Evolutionary conservation across 2,329 filamentous ascomycete genomes (phyloP).

Genomic region (Xylaria sp.): DNA sequence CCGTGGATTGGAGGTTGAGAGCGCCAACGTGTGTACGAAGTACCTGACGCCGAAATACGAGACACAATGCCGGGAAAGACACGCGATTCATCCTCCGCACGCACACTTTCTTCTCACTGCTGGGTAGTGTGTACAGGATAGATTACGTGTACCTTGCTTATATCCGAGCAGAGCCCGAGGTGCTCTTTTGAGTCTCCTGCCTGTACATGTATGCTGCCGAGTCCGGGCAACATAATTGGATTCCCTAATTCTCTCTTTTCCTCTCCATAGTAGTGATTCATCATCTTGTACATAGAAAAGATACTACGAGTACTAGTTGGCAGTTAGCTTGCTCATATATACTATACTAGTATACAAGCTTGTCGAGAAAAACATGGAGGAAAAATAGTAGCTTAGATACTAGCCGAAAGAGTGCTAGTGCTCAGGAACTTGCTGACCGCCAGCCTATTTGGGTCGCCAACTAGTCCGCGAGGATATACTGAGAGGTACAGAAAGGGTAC

Average conservation of each 20-base stretch:
- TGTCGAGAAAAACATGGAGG: too few relatives aligned
- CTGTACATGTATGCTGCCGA: not conserved
- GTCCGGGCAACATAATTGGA: not conserved
- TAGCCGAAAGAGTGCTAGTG: not conserved
- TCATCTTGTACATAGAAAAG: not conserved
- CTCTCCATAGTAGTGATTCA: not conserved
- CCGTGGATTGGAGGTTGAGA: not conserved
- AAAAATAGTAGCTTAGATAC: not conserved
- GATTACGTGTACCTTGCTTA: constrained; percentile 7
- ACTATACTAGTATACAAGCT: too few relatives aligned
- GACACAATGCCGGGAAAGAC: not conserved
- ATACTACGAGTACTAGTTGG: too few relatives aligned
- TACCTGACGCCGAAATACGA: constrained; percentile 13
- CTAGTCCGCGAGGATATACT: not conserved
- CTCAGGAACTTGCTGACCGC: not conserved
- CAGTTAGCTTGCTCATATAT: too few relatives aligned
- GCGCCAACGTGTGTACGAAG: constrained; percentile 2
- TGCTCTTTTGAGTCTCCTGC: too few relatives aligned
- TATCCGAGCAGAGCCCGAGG: too few relatives aligned
- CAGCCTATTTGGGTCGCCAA: not conserved
- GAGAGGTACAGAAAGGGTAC: constrained; percentile 4
- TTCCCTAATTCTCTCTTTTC: not conserved
- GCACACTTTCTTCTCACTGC: not conserved
- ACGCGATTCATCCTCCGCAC: not conserved
- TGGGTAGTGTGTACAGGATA: not conserved